Conservation (phyloP, 129 eudicot species). For the Artemisia annua region DNA sequence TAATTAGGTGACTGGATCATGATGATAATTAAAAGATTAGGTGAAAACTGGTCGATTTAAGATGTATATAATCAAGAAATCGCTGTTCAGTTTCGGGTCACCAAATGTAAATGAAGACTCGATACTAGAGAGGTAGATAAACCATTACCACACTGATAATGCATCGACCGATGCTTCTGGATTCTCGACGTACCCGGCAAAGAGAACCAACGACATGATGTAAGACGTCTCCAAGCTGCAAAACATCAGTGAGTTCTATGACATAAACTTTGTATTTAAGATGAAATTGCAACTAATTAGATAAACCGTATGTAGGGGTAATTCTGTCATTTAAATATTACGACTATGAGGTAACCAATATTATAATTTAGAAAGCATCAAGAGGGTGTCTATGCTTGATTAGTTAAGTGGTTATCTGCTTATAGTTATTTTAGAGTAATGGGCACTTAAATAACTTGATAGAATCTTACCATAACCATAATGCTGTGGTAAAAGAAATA, state of each 20-base stretch:
- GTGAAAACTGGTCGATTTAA: not conserved
- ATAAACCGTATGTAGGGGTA: no score
- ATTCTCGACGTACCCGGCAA: constrained; percentile 50
- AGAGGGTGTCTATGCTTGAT: no score
- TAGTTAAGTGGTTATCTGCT: no score
- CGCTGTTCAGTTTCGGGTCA: no score
- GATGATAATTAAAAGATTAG: not conserved
- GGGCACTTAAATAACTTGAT: not conserved
- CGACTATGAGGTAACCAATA: no score
- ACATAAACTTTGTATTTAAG: not conserved
- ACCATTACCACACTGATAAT: constrained; percentile 33
- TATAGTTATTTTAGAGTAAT: no score
- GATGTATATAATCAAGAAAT: not conserved
- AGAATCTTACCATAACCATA: constrained; percentile 65
- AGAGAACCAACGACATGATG: constrained; percentile 44
- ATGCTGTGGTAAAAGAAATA: constrained; percentile 61
- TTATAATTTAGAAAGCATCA: no score
- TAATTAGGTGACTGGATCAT: not conserved
- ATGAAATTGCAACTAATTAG: not conserved
- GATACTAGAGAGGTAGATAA: not conserved
- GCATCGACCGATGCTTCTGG: constrained; percentile 48
- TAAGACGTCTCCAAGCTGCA: constrained; percentile 58
- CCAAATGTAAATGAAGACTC: not conserved
- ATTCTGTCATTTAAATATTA: no score
- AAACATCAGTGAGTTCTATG: not conserved